Evolutionary conservation across 306 rosid species (phyloP), one percentile per base, ranked within the genome.

Genomic region (Rubus idaeus): DNA sequence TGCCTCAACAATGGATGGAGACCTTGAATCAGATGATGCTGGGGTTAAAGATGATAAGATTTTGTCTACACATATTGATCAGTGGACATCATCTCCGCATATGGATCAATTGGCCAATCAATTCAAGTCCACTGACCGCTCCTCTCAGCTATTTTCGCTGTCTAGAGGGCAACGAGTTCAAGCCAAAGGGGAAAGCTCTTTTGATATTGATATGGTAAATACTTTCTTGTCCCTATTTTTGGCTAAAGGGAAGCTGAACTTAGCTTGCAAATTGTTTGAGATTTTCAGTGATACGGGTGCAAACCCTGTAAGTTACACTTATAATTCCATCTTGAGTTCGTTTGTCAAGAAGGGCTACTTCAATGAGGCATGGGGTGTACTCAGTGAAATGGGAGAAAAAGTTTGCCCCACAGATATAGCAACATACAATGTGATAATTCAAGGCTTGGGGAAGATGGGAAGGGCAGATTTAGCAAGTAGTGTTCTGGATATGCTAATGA

Each of bases 361-460:
- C 71, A 79, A 84, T 60, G 92, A 92, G 80, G 96, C 93, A 56
- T 90, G 91, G 95, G 89, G 87, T 26, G 70, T 95, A 74, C 87
- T 90, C 44, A 50, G 74, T 67, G 93, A 87, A 82, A 95, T 92
- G 93, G 96, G 90, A 30, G 92, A 92, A 75, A 89, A 87, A 73
- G 79, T 89, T 68, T 92, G 88, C 75, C 90, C 96, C 0, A 76
- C 95, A n/a, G 96, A 95, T 77, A 83, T 95, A 78, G 96, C 98
- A 47, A 90, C 97, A 3, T 95, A 95, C 89, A 95, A 95, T 75
- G 75, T 90, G 87, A 87, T 92, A 70, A 87, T 94, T 77, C 98
- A 94, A 90, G 93, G 97, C 77, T 86, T 94, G 58, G 98, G 97
- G 41, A 89, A 92, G 87, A 81, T 94, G 91, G 96, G 98, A 78